A percentile compares a stretch with the other conserved stretches of the same genome.
Evolutionary conservation across 164 flowering plant genomes (phyloP).

Genomic region (Berberis vulgaris): DNA sequence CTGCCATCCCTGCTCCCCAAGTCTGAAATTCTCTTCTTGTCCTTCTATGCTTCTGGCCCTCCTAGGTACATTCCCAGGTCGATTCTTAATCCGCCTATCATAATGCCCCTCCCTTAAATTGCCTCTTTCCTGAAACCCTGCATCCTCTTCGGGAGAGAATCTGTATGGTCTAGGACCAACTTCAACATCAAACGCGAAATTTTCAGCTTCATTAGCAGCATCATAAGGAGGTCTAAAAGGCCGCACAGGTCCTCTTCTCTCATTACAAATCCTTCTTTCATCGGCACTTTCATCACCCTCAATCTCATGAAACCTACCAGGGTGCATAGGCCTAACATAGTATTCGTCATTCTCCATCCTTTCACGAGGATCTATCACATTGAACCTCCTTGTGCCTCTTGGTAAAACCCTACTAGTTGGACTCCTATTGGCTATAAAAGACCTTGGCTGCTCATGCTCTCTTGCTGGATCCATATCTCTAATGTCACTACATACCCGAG

Average conservation of each 20-base stretch:
- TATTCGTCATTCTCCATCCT: slow-evolving; percentile 39
- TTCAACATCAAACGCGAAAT: slow-evolving; percentile 27
- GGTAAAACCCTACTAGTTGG: slow-evolving; percentile 34
- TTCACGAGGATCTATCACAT: slow-evolving; percentile 36
- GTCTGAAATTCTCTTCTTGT: slow-evolving; percentile 39
- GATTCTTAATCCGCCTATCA: slow-evolving; percentile 36
- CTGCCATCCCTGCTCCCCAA: slow-evolving; percentile 39
- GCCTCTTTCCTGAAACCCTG: slow-evolving; percentile 33
- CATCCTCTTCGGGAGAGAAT: slow-evolving; percentile 33
- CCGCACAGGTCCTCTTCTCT: slow-evolving; percentile 38
- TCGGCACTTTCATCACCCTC: slow-evolving; percentile 32
- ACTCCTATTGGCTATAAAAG: slow-evolving; percentile 29
- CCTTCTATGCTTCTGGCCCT: slow-evolving; percentile 42
- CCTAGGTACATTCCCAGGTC: slow-evolving; percentile 29
- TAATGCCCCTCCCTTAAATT: slow-evolving; percentile 46
- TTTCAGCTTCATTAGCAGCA: slow-evolving; percentile 22
- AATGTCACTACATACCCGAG: slow-evolving; percentile 28
- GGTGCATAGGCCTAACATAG: slow-evolving; percentile 27
- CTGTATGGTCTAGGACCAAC: slow-evolving; percentile 43
- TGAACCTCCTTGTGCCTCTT: slow-evolving; percentile 36
- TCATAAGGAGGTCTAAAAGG: slow-evolving; percentile 38
- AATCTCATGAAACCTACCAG: slow-evolving; percentile 39
- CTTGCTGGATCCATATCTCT: slow-evolving; percentile 38
- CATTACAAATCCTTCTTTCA: slow-evolving; percentile 40
- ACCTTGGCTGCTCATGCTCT: slow-evolving; percentile 32